Base-by-base conservation (phyloP, 495 filamentous ascomycete genomes). In the Lasiosphaeria ovina region DNA sequence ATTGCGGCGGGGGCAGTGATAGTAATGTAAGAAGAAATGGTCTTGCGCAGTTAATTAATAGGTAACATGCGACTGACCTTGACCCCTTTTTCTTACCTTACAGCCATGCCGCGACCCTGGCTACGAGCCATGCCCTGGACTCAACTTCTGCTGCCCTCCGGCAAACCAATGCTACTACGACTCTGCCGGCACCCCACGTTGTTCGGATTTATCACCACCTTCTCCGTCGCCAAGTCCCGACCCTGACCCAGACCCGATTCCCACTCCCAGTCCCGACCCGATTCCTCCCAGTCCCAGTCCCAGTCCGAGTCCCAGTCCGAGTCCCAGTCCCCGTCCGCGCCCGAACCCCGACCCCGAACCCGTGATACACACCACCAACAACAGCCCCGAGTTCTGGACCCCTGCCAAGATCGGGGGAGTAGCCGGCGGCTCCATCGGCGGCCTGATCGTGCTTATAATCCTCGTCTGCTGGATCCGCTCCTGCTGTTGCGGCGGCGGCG, bases 331-430 rank as follows among this genome's bases (percentile, higher is more conserved):
- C 9, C n/a, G 10, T 53, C 51, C 51, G n/a, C 10, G 24, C 24
- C 51, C 51, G 10, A 53, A 32, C 17, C 51, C 32, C 31, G 17
- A 53, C 11, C 51, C 32, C n/a, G 51, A 53, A 6, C 51, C 7
- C 32, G 7, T 9, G 16, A 5, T 2, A 4, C n/a, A 53, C 32
- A 12, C n/a, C 51, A 8, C 7, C 9, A 50, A 50, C 32, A 12
- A 32, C 6, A 32, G 17, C 16, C n/a, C 51, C 33, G 24, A 9
- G 16, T 53, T 53, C 51, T 53, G 51, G 51, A 53, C 51, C 31
- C 51, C 51, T n/a, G 17, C 51, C 16, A 53, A n/a, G 6, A 53
- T 53, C n/a, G 51, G 51, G 16, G 51, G 24, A 40, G 32, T 53
- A 53, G 16, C 51, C 9, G 51, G 51, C 51, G 51, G 51, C 34